phyloP scores from a whole-genome alignment of 306 rosid species.

The Prunus dulcis region DNA sequence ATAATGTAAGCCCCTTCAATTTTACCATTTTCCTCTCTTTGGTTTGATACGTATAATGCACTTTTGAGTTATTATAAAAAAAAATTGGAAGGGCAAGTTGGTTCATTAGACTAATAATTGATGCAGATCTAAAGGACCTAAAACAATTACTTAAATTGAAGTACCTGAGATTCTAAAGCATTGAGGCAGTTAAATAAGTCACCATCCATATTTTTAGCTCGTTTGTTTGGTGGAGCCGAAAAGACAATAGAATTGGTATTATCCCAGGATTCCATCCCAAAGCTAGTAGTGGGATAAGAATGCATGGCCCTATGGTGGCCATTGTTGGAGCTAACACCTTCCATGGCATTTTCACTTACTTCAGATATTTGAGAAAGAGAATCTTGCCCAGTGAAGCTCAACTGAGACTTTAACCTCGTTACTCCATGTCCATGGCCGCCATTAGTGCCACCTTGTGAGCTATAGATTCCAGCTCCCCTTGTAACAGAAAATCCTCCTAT shows the following conservation, averaged over 20 bases:
- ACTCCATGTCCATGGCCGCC: conserved; percentile 41
- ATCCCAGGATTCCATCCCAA: conserved; percentile 67
- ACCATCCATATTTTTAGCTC: conserved; percentile 52
- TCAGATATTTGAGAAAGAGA: conserved; percentile 67
- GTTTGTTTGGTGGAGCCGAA: conserved; percentile 51
- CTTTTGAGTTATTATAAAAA: background rate
- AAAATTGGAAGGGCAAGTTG: background rate
- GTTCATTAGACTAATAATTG: background rate
- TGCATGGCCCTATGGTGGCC: conserved; percentile 34
- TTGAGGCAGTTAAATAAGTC: conserved; percentile 54
- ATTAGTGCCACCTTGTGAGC: conserved; percentile 43
- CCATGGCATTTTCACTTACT: conserved; percentile 40
- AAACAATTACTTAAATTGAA: background rate
- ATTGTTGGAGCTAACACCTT: conserved; percentile 38
- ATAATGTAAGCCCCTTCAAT: background rate
- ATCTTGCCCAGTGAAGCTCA: conserved; percentile 86
- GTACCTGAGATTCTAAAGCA: conserved; percentile 77
- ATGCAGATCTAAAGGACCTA: background rate
- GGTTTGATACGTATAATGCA: background rate
- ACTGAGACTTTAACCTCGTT: conserved; percentile 62
- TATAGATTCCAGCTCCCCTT: conserved; percentile 54
- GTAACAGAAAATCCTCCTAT: conserved; percentile 77
- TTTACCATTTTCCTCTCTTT: background rate
- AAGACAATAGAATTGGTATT: conserved; percentile 62
- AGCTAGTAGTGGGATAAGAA: conserved; percentile 40